These are phyloP conservation scores for Litchi chinensis DNA, from an alignment of 345 rosid species.

Conservation along the genomic window DNA sequence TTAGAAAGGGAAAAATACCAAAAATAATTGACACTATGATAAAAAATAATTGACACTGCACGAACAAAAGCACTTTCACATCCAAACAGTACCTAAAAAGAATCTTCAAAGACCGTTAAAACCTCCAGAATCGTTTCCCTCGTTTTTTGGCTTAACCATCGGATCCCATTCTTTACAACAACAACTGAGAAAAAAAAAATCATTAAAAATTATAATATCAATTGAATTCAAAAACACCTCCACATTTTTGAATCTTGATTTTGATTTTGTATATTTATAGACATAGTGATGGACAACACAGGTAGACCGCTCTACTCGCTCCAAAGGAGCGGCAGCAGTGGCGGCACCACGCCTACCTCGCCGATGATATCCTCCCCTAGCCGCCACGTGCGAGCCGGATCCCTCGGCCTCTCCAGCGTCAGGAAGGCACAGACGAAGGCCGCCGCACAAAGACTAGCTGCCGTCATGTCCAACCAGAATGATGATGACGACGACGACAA, in stretches of 20 bases:
- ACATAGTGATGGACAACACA: slow-evolving; percentile 51
- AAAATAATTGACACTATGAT: too few relatives aligned
- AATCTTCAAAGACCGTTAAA: slow-evolving; percentile 44
- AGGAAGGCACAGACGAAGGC: slow-evolving; percentile 91
- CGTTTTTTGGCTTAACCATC: slow-evolving; percentile 43
- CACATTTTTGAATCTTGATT: neutral
- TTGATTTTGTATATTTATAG: neutral
- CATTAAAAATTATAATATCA: too few relatives aligned
- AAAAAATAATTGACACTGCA: too few relatives aligned
- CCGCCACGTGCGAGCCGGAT: slow-evolving; percentile 71
- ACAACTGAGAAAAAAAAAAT: too few relatives aligned
- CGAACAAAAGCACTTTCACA: neutral
- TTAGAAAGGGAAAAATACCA: too few relatives aligned
- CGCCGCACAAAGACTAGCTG: slow-evolving; percentile 84
- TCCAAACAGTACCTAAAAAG: neutral
- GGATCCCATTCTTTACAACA: slow-evolving; percentile 32
- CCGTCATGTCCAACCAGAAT: slow-evolving; percentile 65
- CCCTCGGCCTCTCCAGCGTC: slow-evolving; percentile 38
- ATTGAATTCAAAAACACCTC: neutral
- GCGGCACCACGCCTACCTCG: slow-evolving; percentile 45
- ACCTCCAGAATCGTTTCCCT: slow-evolving; percentile 19
- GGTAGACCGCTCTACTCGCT: slow-evolving; percentile 41
- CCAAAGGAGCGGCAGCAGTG: slow-evolving; percentile 46
- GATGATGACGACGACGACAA: slow-evolving; percentile 57
- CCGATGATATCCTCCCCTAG: slow-evolving; percentile 47